Evolutionary conservation across 2,329 filamentous ascomycete species (phyloP).

Genomic region (Thelonectria rubi): DNA sequence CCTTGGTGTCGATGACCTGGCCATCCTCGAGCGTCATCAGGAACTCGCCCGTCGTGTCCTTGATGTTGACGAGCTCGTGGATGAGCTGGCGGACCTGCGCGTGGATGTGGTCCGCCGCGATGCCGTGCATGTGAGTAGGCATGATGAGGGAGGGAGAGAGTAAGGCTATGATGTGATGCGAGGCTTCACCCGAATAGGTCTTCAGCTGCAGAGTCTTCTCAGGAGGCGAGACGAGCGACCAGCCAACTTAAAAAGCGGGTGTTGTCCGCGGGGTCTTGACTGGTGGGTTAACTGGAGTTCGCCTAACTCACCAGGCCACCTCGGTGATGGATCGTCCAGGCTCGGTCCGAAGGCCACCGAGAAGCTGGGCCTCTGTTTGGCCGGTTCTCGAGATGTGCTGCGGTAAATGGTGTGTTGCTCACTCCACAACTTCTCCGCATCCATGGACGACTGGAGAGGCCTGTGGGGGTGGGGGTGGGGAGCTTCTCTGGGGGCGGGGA

Average conservation of each 20-base stretch:
- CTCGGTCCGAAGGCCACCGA: constrained; percentile 25
- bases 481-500: background rate
- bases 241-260: constrained; percentile 15
- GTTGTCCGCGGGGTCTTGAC: constrained; percentile 12
- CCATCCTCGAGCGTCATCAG: constrained; percentile 76
- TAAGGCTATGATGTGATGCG: background rate
- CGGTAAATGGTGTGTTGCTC: background rate
- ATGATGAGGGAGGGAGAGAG: constrained; percentile 28
- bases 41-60: constrained; percentile 78
- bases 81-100: constrained; percentile 72
- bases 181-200: background rate
- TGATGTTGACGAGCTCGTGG: constrained; percentile 79
- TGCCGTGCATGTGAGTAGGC: constrained; percentile 52
- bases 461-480: constrained; percentile 3
- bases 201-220: background rate
- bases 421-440: constrained; percentile 5
- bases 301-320: constrained; percentile 7
- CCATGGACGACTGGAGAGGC: background rate
- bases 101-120: constrained; percentile 59
- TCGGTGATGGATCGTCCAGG: constrained; percentile 12
- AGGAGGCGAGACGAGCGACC: constrained; percentile 2
- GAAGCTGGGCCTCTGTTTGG: background rate
- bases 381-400: background rate
- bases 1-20: constrained; percentile 83
- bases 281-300: constrained; percentile 21